Percentiles rank a stretch among this genome's conserved stretches.
Evolutionary conservation across 306 rosid genomes (phyloP).

Genomic region (Albizia julibrissin): DNA sequence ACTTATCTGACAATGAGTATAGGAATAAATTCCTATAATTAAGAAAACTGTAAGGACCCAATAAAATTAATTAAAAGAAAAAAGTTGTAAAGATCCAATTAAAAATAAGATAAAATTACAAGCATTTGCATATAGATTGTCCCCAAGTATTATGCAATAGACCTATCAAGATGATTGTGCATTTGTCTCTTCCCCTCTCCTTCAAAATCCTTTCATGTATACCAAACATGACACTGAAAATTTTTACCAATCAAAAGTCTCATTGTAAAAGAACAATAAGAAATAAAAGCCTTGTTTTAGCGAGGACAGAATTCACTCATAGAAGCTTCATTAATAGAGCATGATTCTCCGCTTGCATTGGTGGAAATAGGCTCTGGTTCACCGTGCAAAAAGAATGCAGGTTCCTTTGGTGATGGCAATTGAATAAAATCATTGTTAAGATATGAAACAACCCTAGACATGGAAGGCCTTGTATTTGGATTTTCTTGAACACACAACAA

Average conservation of each 20-base stretch:
- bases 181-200: too few relatives aligned
- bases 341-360: neutral
- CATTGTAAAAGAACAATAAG: neutral
- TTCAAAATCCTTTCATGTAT: neutral
- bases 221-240: neutral
- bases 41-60: too few relatives aligned
- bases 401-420: neutral
- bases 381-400: neutral
- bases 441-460: neutral
- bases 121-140: too few relatives aligned
- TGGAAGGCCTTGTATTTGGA: neutral
- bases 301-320: neutral
- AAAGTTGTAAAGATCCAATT: too few relatives aligned
- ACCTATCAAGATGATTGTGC: neutral
- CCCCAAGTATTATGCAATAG: too few relatives aligned
- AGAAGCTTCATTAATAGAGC: neutral
- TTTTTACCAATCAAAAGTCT: too few relatives aligned
- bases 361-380: neutral
- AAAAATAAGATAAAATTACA: too few relatives aligned
- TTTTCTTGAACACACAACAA: slow-evolving; percentile 8
- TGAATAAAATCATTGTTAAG: neutral
- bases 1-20: too few relatives aligned
- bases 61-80: too few relatives aligned
- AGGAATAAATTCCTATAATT: too few relatives aligned
- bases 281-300: neutral